These are phyloP conservation scores for Leucaena leucocephala DNA, from an alignment of 306 rosid species.

Conservation along the genomic window DNA sequence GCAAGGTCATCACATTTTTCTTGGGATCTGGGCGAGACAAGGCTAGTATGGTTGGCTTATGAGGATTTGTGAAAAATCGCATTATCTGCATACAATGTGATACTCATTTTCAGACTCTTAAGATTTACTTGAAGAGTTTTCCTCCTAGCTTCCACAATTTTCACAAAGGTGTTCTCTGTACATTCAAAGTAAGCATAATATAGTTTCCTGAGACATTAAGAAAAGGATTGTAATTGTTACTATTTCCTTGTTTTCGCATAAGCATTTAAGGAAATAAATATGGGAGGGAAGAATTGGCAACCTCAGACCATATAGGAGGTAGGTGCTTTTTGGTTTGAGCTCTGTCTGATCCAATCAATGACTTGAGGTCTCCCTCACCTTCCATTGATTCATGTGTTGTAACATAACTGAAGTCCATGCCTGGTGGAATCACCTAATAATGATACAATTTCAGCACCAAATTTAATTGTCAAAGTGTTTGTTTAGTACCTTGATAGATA, in stretches of 20 bases:
- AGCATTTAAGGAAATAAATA: not conserved
- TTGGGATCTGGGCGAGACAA: conserved; percentile 91
- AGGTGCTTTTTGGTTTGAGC: conserved; percentile 62
- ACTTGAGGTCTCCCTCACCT: conserved; percentile 77
- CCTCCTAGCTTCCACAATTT: not conserved
- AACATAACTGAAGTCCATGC: conserved; percentile 88
- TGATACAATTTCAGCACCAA: conserved; percentile 12
- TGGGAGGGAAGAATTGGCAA: conserved; percentile 37
- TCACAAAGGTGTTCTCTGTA: not conserved
- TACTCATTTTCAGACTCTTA: conserved; percentile 5
- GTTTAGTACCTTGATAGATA: not conserved
- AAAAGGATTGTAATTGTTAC: not conserved
- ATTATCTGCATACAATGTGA: conserved; percentile 55
- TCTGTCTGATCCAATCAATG: conserved; percentile 64
- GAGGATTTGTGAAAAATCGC: conserved; percentile 85
- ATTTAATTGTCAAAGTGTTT: not conserved
- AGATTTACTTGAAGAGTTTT: not conserved
- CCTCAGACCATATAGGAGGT: conserved; percentile 89
- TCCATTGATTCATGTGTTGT: conserved; percentile 54
- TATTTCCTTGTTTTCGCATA: conserved; percentile 11
- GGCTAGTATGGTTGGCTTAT: conserved; percentile 87
- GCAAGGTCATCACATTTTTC: conserved; percentile 81
- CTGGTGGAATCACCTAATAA: conserved; percentile 72
- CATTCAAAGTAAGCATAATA: not conserved
- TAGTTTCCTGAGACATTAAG: not conserved